Evolutionary conservation across 2,329 filamentous ascomycete species (phyloP).

Genomic region (Phyllosticta citrichinensis): DNA sequence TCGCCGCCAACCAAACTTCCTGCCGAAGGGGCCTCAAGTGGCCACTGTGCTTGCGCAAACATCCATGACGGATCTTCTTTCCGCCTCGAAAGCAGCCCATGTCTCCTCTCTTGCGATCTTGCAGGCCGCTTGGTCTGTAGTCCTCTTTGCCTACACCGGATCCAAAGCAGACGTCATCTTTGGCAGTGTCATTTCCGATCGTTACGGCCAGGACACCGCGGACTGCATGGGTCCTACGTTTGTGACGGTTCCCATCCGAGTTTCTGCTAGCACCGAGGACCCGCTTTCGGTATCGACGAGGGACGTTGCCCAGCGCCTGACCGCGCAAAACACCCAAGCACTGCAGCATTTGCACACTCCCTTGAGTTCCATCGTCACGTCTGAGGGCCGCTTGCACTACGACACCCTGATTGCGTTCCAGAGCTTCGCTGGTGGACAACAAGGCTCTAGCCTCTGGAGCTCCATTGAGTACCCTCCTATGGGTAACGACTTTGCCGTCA

Average conservation of each 20-base stretch:
- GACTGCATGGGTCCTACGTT: slow-evolving; percentile 8
- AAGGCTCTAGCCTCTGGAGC: slow-evolving; percentile 1
- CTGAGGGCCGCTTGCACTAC: slow-evolving; percentile 5
- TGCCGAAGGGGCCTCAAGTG: slow-evolving; percentile 1
- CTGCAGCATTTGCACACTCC: slow-evolving; percentile 8
- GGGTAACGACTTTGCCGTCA: slow-evolving; percentile 24
- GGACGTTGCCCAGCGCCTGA: slow-evolving; percentile 7
- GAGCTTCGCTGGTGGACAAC: slow-evolving; percentile 3
- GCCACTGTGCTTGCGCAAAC: background rate
- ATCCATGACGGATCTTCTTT: background rate
- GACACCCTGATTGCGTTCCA: slow-evolving; percentile 8
- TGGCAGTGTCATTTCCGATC: slow-evolving; percentile 8
- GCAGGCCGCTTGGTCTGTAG: slow-evolving; percentile 6
- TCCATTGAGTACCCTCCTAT: slow-evolving; percentile 17
- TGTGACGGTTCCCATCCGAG: slow-evolving; percentile 7
- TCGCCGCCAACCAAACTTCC: background rate
- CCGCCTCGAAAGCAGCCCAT: slow-evolving; percentile 4
- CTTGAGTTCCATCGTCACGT: slow-evolving; percentile 4
- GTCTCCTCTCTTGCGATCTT: slow-evolving; percentile 5
- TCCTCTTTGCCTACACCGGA: slow-evolving; percentile 8
- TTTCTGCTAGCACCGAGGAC: background rate
- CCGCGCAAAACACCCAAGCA: slow-evolving; percentile 3
- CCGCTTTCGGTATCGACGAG: background rate
- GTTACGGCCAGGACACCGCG: slow-evolving; percentile 5
- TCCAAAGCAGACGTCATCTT: slow-evolving; percentile 6